Percentiles rank a stretch among this genome's conserved stretches.
These are phyloP conservation scores for Physcia stellaris DNA, from an alignment of 495 filamentous ascomycete genomes.

Conservation along the genomic window DNA sequence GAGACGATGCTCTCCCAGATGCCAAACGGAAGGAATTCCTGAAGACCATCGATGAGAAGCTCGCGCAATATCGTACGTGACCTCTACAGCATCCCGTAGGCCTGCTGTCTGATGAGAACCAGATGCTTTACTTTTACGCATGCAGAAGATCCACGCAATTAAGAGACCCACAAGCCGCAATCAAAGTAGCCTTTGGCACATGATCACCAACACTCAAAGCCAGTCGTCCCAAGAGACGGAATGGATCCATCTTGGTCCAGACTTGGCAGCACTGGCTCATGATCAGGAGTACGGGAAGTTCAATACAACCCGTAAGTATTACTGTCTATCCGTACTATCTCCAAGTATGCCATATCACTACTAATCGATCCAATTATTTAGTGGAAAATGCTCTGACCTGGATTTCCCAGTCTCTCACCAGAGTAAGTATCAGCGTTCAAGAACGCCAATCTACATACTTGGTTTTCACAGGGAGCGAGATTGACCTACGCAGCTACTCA, in stretches of 20 bases:
- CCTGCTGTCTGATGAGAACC: not conserved
- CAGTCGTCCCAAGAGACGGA: not conserved
- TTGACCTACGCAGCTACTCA: too few relatives aligned
- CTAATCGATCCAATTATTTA: too few relatives aligned
- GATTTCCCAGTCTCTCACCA: too few relatives aligned
- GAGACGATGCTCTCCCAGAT: not conserved
- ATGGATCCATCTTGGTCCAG: constrained; percentile 5
- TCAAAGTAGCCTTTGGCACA: constrained; percentile 1
- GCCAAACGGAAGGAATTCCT: constrained; percentile 40
- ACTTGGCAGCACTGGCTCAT: constrained; percentile 6
- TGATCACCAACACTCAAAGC: not conserved
- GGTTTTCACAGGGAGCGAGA: too few relatives aligned
- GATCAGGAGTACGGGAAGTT: constrained; percentile 8
- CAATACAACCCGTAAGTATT: too few relatives aligned
- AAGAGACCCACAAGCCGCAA: constrained; percentile 3
- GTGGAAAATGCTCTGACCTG: too few relatives aligned
- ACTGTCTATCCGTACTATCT: too few relatives aligned
- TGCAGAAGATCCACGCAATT: constrained; percentile 6
- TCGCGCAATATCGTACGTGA: constrained; percentile 51
- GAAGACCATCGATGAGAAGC: constrained; percentile 44
- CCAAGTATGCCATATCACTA: not conserved
- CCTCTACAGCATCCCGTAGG: not conserved
- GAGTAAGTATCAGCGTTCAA: too few relatives aligned
- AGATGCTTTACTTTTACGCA: constrained; percentile 1
- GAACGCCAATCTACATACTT: too few relatives aligned